Conservation (phyloP, 352 stramenopile species). For the Phytophthora idaei region DNA sequence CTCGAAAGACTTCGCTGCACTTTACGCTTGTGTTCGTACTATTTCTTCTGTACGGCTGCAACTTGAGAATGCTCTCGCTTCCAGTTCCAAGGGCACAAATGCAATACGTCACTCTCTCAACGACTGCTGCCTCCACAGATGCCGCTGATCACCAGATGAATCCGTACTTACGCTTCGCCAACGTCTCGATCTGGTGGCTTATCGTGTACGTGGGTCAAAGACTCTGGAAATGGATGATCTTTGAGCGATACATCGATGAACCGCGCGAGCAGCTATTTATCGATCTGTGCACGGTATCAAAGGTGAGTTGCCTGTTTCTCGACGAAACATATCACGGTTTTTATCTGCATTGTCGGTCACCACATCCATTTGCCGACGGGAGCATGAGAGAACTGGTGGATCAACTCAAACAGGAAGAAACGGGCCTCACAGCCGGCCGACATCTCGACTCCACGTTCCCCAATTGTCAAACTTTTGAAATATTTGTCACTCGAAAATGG, state of each 20-base stretch:
- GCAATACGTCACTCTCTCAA: slow-evolving; percentile 43
- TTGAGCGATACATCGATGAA: slow-evolving; percentile 76
- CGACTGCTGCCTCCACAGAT: slow-evolving; percentile 7
- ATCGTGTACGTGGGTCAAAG: slow-evolving; percentile 74
- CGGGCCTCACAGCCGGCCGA: slow-evolving; percentile 82
- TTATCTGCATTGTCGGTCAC: slow-evolving; percentile 95
- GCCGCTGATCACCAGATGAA: slow-evolving; percentile 62
- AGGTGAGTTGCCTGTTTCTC: slow-evolving; percentile 92
- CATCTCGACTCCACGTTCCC: slow-evolving; percentile 82
- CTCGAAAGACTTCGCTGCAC: slow-evolving; percentile 74
- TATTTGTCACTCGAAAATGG: slow-evolving; percentile 92
- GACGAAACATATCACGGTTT: slow-evolving; percentile 94
- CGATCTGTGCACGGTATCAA: slow-evolving; percentile 95
- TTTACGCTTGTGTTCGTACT: slow-evolving; percentile 87
- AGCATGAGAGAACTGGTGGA: slow-evolving; percentile 92
- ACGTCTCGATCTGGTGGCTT: slow-evolving; percentile 86
- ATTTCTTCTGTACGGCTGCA: slow-evolving; percentile 89
- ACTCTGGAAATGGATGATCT: slow-evolving; percentile 91
- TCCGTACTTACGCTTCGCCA: slow-evolving; percentile 90
- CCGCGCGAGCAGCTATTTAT: slow-evolving; percentile 86
- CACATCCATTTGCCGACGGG: slow-evolving; percentile 92
- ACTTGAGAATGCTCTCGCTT: slow-evolving; percentile 53
- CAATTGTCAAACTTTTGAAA: slow-evolving; percentile 91
- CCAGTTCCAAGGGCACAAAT: slow-evolving; percentile 65
- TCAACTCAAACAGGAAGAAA: slow-evolving; percentile 92